Percentiles rank a stretch among this genome's conserved stretches.
Evolutionary conservation across 169 alveolate genomes (phyloP).

Genomic region (Cryptosporidium sp.): DNA sequence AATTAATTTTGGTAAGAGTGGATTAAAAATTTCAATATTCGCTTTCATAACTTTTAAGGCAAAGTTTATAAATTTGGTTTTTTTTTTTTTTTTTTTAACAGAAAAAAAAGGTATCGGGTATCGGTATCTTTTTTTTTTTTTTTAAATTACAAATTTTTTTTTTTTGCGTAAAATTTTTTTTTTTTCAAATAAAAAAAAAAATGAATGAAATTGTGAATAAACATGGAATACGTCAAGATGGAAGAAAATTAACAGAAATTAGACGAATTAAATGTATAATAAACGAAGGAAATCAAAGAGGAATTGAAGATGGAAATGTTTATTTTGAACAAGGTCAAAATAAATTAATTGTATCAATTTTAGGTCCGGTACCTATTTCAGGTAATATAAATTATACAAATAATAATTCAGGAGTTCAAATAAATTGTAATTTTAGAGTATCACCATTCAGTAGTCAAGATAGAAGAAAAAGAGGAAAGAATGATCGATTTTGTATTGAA

Average conservation of each 20-base stretch:
- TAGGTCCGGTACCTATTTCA: constrained; percentile 52
- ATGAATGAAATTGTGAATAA: constrained; percentile 45
- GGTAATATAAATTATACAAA: background rate
- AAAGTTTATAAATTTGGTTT: no score
- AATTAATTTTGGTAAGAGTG: background rate
- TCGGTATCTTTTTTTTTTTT: no score
- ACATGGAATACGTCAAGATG: constrained; percentile 65
- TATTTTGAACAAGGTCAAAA: constrained; percentile 64
- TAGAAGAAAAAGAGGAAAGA: constrained; percentile 68
- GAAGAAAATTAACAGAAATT: constrained; percentile 43
- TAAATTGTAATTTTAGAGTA: constrained; percentile 48
- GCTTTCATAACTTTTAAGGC: no score
- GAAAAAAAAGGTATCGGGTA: no score
- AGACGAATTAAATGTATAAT: constrained; percentile 45
- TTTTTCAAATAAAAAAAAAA: background rate
- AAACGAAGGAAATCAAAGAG: constrained; percentile 13
- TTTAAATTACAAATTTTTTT: background rate
- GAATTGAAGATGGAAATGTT: constrained; percentile 45
- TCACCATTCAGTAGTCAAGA: constrained; percentile 56
- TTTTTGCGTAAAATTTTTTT: no score
- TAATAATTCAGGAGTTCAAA: constrained; percentile 2
- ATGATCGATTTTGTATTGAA: constrained; percentile 52
- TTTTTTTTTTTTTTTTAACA: no score
- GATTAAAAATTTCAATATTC: no score
- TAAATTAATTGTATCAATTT: constrained; percentile 37